Evolutionary conservation across 345 rosid species (phyloP).

Genomic region (Reutealis trisperma): DNA sequence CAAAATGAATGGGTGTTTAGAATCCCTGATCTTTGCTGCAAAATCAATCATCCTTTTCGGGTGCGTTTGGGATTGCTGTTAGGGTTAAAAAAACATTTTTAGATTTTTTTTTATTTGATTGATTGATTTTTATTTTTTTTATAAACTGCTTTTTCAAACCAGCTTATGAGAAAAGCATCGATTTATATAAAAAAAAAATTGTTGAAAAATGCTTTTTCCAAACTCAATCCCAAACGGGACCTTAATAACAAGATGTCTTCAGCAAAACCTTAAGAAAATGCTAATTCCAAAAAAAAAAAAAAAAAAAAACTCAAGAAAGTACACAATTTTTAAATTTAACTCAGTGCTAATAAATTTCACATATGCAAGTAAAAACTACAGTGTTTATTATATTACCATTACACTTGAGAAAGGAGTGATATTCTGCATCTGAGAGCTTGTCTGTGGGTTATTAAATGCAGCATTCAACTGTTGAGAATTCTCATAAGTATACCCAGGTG

Average conservation of each 20-base stretch:
- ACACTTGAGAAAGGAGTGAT: slow-evolving; percentile 66
- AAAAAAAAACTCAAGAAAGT: no score
- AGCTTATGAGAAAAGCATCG: no score
- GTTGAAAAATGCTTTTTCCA: no score
- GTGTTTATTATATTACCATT: slow-evolving; percentile 54
- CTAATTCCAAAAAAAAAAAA: no score
- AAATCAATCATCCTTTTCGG: background rate
- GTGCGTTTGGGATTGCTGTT: no score
- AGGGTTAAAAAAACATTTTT: no score
- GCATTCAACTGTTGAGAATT: slow-evolving; percentile 60
- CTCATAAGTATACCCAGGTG: slow-evolving; percentile 65
- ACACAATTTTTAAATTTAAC: background rate
- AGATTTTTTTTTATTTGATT: no score
- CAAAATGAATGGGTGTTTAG: background rate
- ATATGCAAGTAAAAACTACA: background rate
- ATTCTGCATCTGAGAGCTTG: slow-evolving; percentile 72
- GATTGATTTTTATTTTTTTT: no score
- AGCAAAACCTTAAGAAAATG: background rate
- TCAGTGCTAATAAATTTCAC: slow-evolving; percentile 1
- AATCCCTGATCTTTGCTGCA: background rate
- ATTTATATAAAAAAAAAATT: no score
- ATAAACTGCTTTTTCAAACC: no score
- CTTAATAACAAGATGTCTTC: background rate
- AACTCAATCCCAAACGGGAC: no score
- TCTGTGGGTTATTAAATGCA: slow-evolving; percentile 53